Base-by-base conservation (phyloP, 495 filamentous ascomycete genomes). In the Penicillium lagena region DNA sequence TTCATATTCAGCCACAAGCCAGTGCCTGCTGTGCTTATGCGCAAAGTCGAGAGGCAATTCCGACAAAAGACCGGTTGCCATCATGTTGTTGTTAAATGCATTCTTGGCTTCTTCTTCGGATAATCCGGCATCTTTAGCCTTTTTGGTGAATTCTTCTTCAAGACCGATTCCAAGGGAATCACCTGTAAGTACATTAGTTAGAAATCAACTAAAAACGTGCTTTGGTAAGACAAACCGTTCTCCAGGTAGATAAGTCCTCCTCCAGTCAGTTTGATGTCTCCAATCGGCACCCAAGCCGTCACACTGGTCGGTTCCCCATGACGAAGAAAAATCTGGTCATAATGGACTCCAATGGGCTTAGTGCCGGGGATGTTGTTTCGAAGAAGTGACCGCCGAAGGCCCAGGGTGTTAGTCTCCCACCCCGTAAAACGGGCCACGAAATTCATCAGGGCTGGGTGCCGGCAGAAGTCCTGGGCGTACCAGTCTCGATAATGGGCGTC, bases 241-340 rank as follows among this genome's bases (percentile, higher is more conserved):
- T 82, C 80, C 10, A 85, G 53, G 52, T 84, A 84, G 14, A 84
- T 80, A 38, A 85, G 50, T 0, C 81, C 81, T 1, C 81, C 79
- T 1, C 80, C 80, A 43, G 67, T 72, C 1, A 78, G n/a, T 32
- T 67, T 66, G 12, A 81, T 64, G 52, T 83, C 78, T 0, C 80
- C 80, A 29, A 83, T 81, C 0, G 80, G 81, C 1, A 82, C 77
- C 81, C 81, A 85, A 6, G 78, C 79, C 12, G 80, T 85, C 7
- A 83, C 51, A 47, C 67, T 71, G 1, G 73, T 78, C 7, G 77
- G 69, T 17, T 78, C 75, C 0, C 79, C 80, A 47, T 76, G 53
- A 1, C 80, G 57, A 11, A 85, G 60, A 56, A 83, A 85, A 17
- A 81, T 78, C 56, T 82, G 79, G 50, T 85, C 81, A 51, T 83